phyloP scores from a whole-genome alignment of 2,329 filamentous ascomycete genomes.

The Diaporthe velutina region DNA sequence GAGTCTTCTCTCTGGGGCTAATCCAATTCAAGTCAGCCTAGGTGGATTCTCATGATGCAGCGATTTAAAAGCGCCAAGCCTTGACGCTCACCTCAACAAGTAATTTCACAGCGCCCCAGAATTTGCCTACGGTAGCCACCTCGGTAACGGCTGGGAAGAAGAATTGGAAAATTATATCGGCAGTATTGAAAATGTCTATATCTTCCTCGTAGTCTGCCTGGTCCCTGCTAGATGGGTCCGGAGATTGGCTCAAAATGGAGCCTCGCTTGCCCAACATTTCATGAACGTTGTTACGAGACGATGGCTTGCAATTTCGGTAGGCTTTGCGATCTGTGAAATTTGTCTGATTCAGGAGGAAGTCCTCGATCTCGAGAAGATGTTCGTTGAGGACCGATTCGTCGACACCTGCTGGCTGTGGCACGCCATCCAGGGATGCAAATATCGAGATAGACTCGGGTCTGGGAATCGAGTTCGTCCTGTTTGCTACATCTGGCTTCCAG shows the following conservation, averaged over 20 bases:
- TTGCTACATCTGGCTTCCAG: neutral
- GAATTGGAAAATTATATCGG: neutral
- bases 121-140: slow-evolving; percentile 1
- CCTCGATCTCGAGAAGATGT: slow-evolving; percentile 1
- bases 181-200: neutral
- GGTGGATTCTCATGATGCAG: neutral
- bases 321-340: slow-evolving; percentile 10
- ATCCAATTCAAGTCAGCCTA: neutral
- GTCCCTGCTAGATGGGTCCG: neutral
- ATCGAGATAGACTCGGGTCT: neutral
- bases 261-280: neutral
- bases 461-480: neutral
- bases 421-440: neutral
- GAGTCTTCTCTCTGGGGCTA: neutral
- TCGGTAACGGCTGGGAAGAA: neutral
- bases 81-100: neutral
- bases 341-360: neutral
- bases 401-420: neutral
- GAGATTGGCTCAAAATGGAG: neutral
- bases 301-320: neutral
- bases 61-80: no score
- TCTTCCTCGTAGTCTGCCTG: slow-evolving; percentile 4
- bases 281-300: neutral
- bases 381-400: neutral
- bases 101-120: neutral